Evolutionary conservation across 2,329 filamentous ascomycete genomes (phyloP), one percentile per base, ranked within the genome.

Genomic region (Stachybotrys chartarum): DNA sequence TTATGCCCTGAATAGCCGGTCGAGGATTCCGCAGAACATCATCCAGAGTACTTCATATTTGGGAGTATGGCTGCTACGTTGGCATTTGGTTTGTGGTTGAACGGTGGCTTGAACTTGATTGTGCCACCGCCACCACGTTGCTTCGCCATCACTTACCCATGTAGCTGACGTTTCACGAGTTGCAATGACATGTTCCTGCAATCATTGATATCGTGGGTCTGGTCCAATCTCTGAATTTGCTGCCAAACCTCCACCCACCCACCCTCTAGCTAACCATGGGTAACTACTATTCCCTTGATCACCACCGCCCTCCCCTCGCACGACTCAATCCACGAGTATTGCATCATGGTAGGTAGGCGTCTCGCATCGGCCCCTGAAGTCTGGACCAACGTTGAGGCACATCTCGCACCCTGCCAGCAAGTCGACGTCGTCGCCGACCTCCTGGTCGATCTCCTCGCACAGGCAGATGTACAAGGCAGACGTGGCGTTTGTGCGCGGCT

Each of bases 401-500:
- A 64, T 67, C 53, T 73, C 71, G 55, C 72, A 75, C 2, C 70
- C 68, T 55, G 71, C 73, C 10, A 75, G 54, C n/a, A 75, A 64
- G 32, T 75, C 67, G 45, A 75, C 58, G 55, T 65, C 55, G 30
- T 65, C 64, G 10, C 72, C 72, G 12, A 68, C 54, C 14, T 69
- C 59, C 54, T 72, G 67, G 7, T 69, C 63, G 1, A 60, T 55
- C 32, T 64, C 60, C 1, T 68, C 64, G 51, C 72, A 75, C 48
- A 75, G 67, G 50, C 72, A 75, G 53, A 75, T 70, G 57, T 67
- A 75, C 1, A 75, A 59, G 17, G 71, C 68, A 6, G 66, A 63
- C 7, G 63, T 60, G 39, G 71, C 57, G 24, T 70, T 63, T 3
- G 66, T 67, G 30, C 59, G 18, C 3, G 72, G 72, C 11, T 60